A percentile compares a stretch with the other conserved stretches of the same genome.
Evolutionary conservation across 805 yeast species (phyloP).

Genomic region (Maudiozyma pseudohumilis): DNA sequence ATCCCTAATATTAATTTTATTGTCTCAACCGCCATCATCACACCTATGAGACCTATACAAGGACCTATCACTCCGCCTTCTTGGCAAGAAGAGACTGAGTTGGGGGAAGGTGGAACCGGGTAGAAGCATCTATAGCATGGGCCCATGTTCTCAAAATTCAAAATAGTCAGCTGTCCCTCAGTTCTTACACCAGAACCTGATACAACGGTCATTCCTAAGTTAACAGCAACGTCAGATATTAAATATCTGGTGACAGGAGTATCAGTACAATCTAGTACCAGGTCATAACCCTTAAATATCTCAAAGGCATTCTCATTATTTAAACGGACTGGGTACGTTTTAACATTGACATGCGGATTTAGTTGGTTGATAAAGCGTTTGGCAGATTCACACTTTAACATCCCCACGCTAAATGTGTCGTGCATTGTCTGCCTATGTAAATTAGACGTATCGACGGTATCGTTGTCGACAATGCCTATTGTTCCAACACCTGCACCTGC

Average conservation of each 20-base stretch:
- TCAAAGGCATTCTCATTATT: conserved; percentile 49
- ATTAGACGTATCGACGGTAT: conserved; percentile 73
- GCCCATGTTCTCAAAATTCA: conserved; percentile 55
- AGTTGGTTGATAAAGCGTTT: conserved; percentile 38
- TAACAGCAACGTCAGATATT: conserved; percentile 73
- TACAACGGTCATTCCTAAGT: conserved; percentile 58
- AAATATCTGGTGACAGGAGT: conserved; percentile 81
- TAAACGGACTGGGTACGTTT: conserved; percentile 44
- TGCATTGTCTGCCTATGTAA: conserved; percentile 87
- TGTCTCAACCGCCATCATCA: conserved; percentile 80
- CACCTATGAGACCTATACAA: conserved; percentile 87
- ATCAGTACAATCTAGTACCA: conserved; percentile 89
- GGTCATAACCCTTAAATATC: conserved; percentile 55
- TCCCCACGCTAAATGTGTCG: conserved; percentile 53
- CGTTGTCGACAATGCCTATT: conserved; percentile 83
- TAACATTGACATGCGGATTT: conserved; percentile 59
- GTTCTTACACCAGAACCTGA: conserved; percentile 88
- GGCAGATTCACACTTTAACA: conserved; percentile 75
- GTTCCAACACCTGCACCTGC: conserved; percentile 82
- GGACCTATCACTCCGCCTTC: conserved; percentile 96
- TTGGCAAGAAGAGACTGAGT: conserved; percentile 70
- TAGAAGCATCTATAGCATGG: conserved; percentile 95
- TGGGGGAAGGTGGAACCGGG: conserved; percentile 84
- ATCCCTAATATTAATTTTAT: conserved; percentile 58
- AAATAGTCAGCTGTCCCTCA: conserved; percentile 80